Evolutionary conservation across 352 stramenopile genomes (phyloP).

Genomic region (Aphanomyces invadans): DNA sequence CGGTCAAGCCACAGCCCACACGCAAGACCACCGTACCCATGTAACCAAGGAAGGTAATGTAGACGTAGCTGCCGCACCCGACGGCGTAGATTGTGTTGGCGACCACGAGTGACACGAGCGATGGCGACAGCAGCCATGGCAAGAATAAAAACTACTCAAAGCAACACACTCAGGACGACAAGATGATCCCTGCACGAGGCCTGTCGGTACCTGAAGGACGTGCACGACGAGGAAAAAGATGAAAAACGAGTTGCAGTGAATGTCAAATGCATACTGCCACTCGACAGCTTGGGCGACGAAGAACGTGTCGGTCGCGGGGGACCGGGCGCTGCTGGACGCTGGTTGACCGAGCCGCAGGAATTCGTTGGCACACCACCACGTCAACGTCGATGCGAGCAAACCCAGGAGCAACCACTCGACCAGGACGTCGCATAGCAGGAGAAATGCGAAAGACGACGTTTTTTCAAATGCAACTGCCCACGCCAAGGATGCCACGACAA

Average conservation of each 20-base stretch:
- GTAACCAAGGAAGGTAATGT: constrained; percentile 98
- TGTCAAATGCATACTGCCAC: constrained; percentile 99
- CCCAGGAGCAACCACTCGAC: constrained; percentile 79
- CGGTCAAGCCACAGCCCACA: not conserved
- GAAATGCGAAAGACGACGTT: constrained; percentile 42
- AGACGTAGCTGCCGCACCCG: constrained; percentile 94
- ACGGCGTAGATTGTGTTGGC: constrained; percentile 92
- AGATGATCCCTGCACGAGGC: too few species aligned
- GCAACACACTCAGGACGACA: too few species aligned
- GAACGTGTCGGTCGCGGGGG: constrained; percentile 44
- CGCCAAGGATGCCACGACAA: constrained; percentile 48
- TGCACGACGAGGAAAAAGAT: constrained; percentile 94
- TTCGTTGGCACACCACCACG: constrained; percentile 68
- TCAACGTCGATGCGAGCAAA: constrained; percentile 55
- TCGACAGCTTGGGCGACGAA: constrained; percentile 96
- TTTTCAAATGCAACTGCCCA: constrained; percentile 77
- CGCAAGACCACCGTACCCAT: constrained; percentile 52
- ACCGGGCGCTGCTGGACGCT: not conserved
- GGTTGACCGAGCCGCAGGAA: constrained; percentile 38
- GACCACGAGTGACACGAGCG: constrained; percentile 83
- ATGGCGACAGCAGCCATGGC: constrained; percentile 86
- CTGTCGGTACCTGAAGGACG: constrained; percentile 82
- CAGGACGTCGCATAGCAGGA: constrained; percentile 69
- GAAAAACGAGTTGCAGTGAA: constrained; percentile 99
- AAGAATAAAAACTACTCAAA: constrained; percentile 91